Base-by-base conservation (phyloP, 805 yeast genomes). In the Allodekkera sacchari region DNA sequence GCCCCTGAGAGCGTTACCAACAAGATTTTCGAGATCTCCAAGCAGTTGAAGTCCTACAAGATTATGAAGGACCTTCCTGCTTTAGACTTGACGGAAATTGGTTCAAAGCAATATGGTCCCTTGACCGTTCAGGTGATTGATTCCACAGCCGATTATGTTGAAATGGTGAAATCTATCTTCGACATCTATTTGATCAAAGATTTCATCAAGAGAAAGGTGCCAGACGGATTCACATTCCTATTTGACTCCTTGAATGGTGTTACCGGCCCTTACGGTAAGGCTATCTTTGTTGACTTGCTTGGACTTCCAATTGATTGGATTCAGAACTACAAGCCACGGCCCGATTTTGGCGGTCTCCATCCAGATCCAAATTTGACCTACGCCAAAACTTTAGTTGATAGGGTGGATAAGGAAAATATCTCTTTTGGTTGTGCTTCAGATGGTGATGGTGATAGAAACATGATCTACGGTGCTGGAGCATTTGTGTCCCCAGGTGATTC, bases 341-440 rank as follows among this genome's bases (percentile, higher is more conserved):
- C 89, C 12, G 98, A 89, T 57, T 89, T 89, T 51, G 98, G 98
- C 41, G 98, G 98, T 1, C 66, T 87, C 45, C 98, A 89, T 57
- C 98, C 98, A 14, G 98, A 89, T 61, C 98, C 98, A 43, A 89
- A 89, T 63, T 71, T 89, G 57, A 88, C 96, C 10, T 89, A 92
- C 53, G 98, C 97, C 8, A 74, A 70, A 37, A 76, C 95, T 13
- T 67, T 89, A 41, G 98, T 89, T 14, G 80, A 74, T 21, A 70
- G 71, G 42, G 98, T 89, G n/a, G 96, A 92, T 51, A 52, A 58
- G 14, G 82, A 82, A 37, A 62, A 74, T 37, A 83, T 88, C 43
- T 83, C 89, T 6, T 89, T 89, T 55, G 98, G 98, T 42, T 97
- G 97, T 23, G 97, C 97, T 7, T 82, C 95, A n/a, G 98, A 85